Conservation (phyloP, 331 rosid genomes). For the Erythrophleum ivorense region DNA sequence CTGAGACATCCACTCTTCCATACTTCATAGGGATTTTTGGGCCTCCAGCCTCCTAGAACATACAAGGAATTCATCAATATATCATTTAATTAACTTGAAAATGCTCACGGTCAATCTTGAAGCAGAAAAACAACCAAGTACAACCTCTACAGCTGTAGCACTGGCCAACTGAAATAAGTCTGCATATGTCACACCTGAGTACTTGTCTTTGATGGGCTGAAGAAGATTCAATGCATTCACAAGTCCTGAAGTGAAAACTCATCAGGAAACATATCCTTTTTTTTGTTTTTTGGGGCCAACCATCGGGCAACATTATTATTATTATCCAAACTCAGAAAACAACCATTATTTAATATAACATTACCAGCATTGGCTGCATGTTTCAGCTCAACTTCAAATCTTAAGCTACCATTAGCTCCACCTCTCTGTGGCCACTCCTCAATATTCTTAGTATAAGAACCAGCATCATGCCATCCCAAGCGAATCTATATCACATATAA, state of each 20-base stretch:
- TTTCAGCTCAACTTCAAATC: constrained; percentile 85
- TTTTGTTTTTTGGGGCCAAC: no score
- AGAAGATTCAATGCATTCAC: constrained; percentile 94
- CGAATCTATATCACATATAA: constrained; percentile 64
- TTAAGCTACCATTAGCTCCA: constrained; percentile 93
- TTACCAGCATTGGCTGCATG: constrained; percentile 97
- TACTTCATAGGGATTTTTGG: constrained; percentile 96
- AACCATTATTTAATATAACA: constrained; percentile 25
- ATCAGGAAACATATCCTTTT: constrained; percentile 20
- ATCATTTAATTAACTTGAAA: constrained; percentile 18
- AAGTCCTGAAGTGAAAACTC: constrained; percentile 66
- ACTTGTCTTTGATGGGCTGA: constrained; percentile 91
- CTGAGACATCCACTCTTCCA: constrained; percentile 82
- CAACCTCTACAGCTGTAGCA: constrained; percentile 93
- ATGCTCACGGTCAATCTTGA: constrained; percentile 17
- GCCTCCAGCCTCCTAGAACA: constrained; percentile 92
- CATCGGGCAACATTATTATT: constrained; percentile 25
- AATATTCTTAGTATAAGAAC: constrained; percentile 86
- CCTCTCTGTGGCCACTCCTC: constrained; percentile 96
- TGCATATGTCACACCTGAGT: constrained; percentile 86
- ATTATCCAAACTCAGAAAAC: constrained; percentile 28
- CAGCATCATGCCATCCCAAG: constrained; percentile 98
- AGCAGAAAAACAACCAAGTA: constrained; percentile 34
- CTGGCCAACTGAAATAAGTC: constrained; percentile 98
- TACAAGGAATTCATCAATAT: constrained; percentile 30